Evolutionary conservation across 2,329 filamentous ascomycete species (phyloP).

Genomic region (Colletotrichum sp.): DNA sequence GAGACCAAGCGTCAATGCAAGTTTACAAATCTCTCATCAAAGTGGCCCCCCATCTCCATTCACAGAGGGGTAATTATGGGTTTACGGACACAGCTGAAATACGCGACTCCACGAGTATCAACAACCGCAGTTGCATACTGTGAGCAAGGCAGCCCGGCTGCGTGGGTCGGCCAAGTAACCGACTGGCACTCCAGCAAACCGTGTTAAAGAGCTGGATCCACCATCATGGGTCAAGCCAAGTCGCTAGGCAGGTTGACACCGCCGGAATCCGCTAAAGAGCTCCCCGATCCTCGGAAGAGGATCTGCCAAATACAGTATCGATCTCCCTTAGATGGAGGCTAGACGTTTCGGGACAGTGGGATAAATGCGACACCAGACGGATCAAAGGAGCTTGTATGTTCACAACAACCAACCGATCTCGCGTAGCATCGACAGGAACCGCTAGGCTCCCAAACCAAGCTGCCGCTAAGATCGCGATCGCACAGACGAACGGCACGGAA

Average conservation of each 20-base stretch:
- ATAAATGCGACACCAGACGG: neutral
- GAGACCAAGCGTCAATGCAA: neutral
- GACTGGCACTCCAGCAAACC: neutral
- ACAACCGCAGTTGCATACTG: neutral
- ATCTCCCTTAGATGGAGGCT: neutral
- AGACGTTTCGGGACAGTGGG: slow-evolving; percentile 7
- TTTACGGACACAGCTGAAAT: neutral
- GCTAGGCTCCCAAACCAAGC: neutral
- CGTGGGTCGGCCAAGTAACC: neutral
- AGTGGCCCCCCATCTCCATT: neutral
- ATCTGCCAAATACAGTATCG: neutral
- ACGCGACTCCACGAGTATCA: neutral
- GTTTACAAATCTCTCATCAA: neutral
- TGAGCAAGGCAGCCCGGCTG: neutral
- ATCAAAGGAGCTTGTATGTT: neutral
- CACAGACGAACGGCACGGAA: neutral
- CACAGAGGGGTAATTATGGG: neutral
- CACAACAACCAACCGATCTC: neutral
- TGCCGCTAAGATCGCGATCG: neutral
- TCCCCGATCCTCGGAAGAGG: neutral
- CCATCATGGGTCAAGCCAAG: neutral
- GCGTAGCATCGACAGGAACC: neutral
- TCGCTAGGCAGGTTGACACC: neutral
- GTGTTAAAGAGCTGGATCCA: neutral
- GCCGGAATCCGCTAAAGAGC: neutral